Percentiles rank a stretch among this genome's conserved stretches.
These are phyloP conservation scores for Penicillium pancosmium DNA, from an alignment of 495 filamentous ascomycete genomes.

Conservation along the genomic window DNA sequence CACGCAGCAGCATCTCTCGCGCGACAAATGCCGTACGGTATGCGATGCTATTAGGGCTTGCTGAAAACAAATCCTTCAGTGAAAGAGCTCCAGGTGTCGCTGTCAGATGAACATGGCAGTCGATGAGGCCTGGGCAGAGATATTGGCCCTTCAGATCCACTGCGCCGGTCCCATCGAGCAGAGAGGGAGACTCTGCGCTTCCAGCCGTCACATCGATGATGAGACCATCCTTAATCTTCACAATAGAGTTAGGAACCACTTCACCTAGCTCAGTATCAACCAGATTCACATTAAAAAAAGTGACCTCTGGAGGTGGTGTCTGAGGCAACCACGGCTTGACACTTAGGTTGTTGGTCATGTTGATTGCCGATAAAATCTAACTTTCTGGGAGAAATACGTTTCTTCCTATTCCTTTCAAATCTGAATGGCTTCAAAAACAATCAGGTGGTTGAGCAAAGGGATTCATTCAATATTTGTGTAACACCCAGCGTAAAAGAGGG, in stretches of 20 bases:
- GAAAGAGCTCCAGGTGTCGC: constrained; percentile 39
- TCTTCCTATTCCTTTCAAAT: too few species aligned
- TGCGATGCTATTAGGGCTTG: constrained; percentile 13
- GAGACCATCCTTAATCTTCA: constrained; percentile 20
- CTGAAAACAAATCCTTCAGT: constrained; percentile 21
- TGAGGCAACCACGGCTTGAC: constrained; percentile 31
- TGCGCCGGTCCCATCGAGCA: background rate
- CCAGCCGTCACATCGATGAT: constrained; percentile 9
- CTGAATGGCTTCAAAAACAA: too few species aligned
- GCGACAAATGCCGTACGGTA: constrained; percentile 19
- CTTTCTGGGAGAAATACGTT: too few species aligned
- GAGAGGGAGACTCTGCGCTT: background rate
- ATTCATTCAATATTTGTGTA: background rate
- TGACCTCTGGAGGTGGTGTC: constrained; percentile 15
- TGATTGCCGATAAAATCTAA: background rate
- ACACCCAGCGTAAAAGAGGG: too few species aligned
- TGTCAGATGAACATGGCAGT: constrained; percentile 57
- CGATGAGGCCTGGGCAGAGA: constrained; percentile 57
- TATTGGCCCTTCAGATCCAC: constrained; percentile 48
- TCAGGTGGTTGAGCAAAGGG: background rate
- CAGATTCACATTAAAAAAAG: constrained; percentile 28
- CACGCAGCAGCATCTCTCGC: constrained; percentile 47
- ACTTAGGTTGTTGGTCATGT: constrained; percentile 2
- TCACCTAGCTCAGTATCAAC: constrained; percentile 23
- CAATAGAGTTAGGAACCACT: constrained; percentile 12